These are phyloP conservation scores for Yamadazyma blattariae DNA, from an alignment of 1,139 yeast genomes.

Conservation along the genomic window DNA sequence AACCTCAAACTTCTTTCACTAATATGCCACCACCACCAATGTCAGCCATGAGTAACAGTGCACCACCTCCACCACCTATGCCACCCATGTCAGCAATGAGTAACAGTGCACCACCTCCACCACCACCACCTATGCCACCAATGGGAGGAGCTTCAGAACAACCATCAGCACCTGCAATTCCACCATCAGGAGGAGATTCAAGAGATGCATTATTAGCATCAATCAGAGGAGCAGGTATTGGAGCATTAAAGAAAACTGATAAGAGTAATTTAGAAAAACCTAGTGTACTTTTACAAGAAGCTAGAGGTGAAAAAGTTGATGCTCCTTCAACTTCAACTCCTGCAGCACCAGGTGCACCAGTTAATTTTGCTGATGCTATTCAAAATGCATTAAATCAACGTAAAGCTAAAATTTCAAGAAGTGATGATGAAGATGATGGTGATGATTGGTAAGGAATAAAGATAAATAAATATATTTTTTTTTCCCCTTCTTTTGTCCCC, in stretches of 20 bases:
- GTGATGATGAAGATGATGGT: constrained; percentile 85
- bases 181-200: constrained; percentile 33
- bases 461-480: not conserved
- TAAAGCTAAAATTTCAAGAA: constrained; percentile 76
- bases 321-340: constrained; percentile 26
- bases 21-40: constrained; percentile 8
- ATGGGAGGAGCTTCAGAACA: constrained; percentile 16
- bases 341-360: constrained; percentile 37
- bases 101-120: constrained; percentile 16
- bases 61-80: constrained; percentile 13
- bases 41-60: constrained; percentile 6
- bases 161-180: constrained; percentile 22
- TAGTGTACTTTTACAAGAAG: constrained; percentile 67
- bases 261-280: constrained; percentile 82
- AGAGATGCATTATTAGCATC: constrained; percentile 87
- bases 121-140: constrained; percentile 2
- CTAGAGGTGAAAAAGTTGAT: constrained; percentile 53
- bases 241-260: constrained; percentile 70
- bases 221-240: constrained; percentile 74
- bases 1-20: constrained; percentile 26
- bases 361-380: constrained; percentile 77
- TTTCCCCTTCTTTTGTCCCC: not conserved
- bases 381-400: constrained; percentile 83
- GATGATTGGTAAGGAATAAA: constrained; percentile 32
- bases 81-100: constrained; percentile 7